These are phyloP conservation scores for Phytophthora europaea DNA, from an alignment of 352 stramenopile species.

Conservation along the genomic window DNA sequence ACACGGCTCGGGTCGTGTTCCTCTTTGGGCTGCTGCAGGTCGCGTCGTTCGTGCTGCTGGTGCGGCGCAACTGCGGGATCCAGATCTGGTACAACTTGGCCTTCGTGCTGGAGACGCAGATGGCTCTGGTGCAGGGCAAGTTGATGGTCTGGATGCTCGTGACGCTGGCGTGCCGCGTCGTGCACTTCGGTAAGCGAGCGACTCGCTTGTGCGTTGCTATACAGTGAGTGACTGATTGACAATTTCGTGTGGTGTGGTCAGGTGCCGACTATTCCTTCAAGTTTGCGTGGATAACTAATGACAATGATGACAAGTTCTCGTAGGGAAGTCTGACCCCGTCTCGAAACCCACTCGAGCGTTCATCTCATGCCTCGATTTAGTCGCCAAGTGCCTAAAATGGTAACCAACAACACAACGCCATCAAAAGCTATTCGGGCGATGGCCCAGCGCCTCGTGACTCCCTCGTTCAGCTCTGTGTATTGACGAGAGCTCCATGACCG, in stretches of 20 bases:
- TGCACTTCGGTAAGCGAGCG: slow-evolving; percentile 30
- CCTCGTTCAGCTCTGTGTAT: not conserved
- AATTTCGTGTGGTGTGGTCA: slow-evolving; percentile 1
- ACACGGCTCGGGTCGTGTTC: slow-evolving; percentile 18
- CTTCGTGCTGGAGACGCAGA: slow-evolving; percentile 49
- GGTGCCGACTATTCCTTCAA: slow-evolving; percentile 38
- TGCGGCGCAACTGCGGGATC: slow-evolving; percentile 27
- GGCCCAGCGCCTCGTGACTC: slow-evolving; percentile 7
- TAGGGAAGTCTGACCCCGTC: too few relatives aligned
- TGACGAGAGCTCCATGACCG: slow-evolving; percentile 13
- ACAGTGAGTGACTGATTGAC: not conserved
- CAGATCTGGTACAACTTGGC: slow-evolving; percentile 34
- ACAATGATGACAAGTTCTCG: too few relatives aligned
- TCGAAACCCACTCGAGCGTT: not conserved
- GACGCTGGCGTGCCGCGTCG: slow-evolving; percentile 27
- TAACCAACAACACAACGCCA: not conserved
- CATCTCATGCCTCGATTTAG: slow-evolving; percentile 10
- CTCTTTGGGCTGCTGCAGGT: slow-evolving; percentile 40
- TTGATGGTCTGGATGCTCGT: slow-evolving; percentile 40
- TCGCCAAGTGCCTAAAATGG: not conserved
- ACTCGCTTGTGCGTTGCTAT: not conserved
- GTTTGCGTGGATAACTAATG: slow-evolving; percentile 9
- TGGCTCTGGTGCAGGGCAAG: slow-evolving; percentile 20
- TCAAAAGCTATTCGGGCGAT: slow-evolving; percentile 12
- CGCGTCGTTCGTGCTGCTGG: slow-evolving; percentile 27